Percentiles rank a stretch among this genome's conserved stretches.
Conservation (phyloP, 2,329 filamentous ascomycete genomes). For the Arthrinium puccinioides region DNA sequence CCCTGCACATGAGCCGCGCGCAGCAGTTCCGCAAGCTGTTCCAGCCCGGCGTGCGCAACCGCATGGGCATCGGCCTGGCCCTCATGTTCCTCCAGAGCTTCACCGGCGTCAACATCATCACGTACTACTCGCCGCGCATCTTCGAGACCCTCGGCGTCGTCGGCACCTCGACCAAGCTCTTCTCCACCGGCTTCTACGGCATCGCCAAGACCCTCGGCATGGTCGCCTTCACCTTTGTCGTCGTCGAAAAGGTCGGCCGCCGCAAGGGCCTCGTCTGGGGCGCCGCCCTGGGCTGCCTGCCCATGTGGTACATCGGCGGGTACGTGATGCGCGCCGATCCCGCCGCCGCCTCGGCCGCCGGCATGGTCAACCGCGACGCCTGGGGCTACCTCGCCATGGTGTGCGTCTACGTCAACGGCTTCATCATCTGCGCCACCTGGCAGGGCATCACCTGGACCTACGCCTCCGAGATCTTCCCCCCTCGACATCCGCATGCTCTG, state of each 20-base stretch:
- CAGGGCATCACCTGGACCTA: slow-evolving; percentile 32
- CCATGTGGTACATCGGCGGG: slow-evolving; percentile 34
- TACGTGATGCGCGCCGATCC: slow-evolving; percentile 26
- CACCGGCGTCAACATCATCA: slow-evolving; percentile 53
- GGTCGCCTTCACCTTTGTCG: slow-evolving; percentile 32
- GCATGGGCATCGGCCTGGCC: slow-evolving; percentile 43
- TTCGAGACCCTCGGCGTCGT: slow-evolving; percentile 29
- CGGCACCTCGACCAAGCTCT: slow-evolving; percentile 24
- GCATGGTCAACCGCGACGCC: slow-evolving; percentile 32
- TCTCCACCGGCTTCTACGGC: slow-evolving; percentile 33
- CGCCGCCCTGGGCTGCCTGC: slow-evolving; percentile 28
- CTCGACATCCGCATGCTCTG: slow-evolving; percentile 17
- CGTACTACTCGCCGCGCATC: slow-evolving; percentile 42
- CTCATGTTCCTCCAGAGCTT: slow-evolving; percentile 41
- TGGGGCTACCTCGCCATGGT: slow-evolving; percentile 40
- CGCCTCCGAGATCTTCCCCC: slow-evolving; percentile 16
- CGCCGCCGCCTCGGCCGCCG: slow-evolving; percentile 32
- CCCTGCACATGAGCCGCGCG: slow-evolving; percentile 19
- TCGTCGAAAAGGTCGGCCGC: slow-evolving; percentile 40
- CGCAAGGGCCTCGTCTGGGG: slow-evolving; percentile 39
- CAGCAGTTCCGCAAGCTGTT: slow-evolving; percentile 25
- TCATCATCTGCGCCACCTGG: slow-evolving; percentile 31
- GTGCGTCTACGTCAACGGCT: slow-evolving; percentile 33
- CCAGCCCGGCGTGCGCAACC: slow-evolving; percentile 30
- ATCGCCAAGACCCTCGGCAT: slow-evolving; percentile 29